Conservation (phyloP, 768 basidiomycete genomes). For the Russula sp. region DNA sequence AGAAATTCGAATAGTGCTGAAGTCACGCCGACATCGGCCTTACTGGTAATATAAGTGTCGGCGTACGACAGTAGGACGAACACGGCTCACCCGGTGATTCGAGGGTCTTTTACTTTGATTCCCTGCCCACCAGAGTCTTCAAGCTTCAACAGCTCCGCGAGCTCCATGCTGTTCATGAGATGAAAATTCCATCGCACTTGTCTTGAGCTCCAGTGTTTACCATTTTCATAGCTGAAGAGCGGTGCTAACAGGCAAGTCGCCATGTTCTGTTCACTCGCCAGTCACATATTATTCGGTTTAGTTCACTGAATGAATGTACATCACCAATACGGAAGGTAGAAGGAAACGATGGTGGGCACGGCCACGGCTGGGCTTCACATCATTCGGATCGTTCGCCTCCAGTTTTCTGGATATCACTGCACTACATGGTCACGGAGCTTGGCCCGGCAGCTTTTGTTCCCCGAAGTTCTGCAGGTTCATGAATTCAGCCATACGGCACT, state of each 20-base stretch:
- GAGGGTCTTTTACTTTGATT: background rate
- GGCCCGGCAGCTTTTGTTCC: slow-evolving; percentile 26
- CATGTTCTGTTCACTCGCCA: background rate
- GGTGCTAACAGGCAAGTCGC: slow-evolving; percentile 33
- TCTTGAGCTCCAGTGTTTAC: slow-evolving; percentile 29
- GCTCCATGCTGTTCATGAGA: background rate
- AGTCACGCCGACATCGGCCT: background rate
- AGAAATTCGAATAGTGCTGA: background rate
- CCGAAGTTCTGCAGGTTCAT: slow-evolving; percentile 22
- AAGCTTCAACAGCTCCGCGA: background rate
- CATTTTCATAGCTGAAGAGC: slow-evolving; percentile 27
- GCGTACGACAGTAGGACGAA: background rate
- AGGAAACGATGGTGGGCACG: slow-evolving; percentile 17
- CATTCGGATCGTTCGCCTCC: slow-evolving; percentile 9
- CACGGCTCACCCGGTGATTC: background rate
- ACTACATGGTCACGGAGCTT: background rate
- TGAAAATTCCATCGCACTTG: slow-evolving; percentile 29
- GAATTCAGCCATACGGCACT: too few relatives aligned
- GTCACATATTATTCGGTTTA: slow-evolving; percentile 5
- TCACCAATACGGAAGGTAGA: background rate
- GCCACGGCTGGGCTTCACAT: background rate
- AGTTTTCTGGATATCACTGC: slow-evolving; percentile 5
- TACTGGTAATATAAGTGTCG: background rate
- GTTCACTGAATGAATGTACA: slow-evolving; percentile 31
- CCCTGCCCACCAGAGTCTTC: background rate